A percentile compares a stretch with the other conserved stretches of the same genome.
phyloP scores from a whole-genome alignment of 2,329 filamentous ascomycete genomes.

The Ramularia collo-cygni region DNA sequence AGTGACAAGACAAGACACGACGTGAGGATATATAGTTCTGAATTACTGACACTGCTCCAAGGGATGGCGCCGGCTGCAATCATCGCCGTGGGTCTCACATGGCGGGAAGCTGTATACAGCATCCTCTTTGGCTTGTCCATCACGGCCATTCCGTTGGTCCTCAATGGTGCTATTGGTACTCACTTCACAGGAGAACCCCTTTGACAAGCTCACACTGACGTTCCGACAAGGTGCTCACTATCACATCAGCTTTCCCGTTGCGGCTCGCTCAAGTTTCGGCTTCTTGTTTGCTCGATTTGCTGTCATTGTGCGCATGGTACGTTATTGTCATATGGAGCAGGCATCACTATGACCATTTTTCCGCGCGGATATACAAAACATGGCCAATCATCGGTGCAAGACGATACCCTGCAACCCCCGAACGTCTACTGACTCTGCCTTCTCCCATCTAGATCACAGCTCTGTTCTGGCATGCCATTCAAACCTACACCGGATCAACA shows the following conservation, averaged over 20 bases:
- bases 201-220: no score
- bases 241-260: constrained; percentile 51
- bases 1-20: background rate
- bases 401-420: no score
- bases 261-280: constrained; percentile 50
- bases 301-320: constrained; percentile 46
- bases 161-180: constrained; percentile 40
- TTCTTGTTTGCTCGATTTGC: constrained; percentile 52
- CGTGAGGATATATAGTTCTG: constrained; percentile 7
- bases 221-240: constrained; percentile 30
- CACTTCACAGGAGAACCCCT: no score
- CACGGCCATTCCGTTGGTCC: constrained; percentile 22
- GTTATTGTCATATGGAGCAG: no score
- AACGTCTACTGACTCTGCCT: no score
- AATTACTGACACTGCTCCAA: constrained; percentile 28
- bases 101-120: constrained; percentile 31
- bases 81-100: constrained; percentile 41
- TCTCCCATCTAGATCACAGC: no score
- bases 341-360: no score
- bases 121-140: constrained; percentile 31
- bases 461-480: constrained; percentile 59
- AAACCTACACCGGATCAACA: constrained; percentile 57
- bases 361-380: no score
- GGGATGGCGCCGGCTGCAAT: constrained; percentile 39
- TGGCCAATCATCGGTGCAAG: no score